Conservation (phyloP, 2,329 filamentous ascomycete species). For the Alternaria sp. region DNA sequence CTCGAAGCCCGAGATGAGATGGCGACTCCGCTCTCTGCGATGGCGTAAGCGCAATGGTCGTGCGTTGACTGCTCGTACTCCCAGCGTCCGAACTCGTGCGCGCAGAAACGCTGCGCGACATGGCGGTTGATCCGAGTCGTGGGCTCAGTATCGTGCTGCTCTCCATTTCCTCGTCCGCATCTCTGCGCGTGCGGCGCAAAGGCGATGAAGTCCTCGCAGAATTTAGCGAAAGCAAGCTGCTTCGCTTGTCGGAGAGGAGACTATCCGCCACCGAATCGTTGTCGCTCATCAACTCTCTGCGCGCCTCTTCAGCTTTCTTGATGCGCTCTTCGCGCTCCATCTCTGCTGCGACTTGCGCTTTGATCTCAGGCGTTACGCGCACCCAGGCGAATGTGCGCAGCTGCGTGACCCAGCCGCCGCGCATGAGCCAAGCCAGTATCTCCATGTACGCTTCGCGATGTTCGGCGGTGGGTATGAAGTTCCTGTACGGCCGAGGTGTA, state of each 20-base stretch:
- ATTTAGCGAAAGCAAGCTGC: conserved; percentile 34
- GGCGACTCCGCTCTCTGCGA: conserved; percentile 31
- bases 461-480: conserved; percentile 83
- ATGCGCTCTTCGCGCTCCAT: conserved; percentile 58
- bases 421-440: conserved; percentile 91
- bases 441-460: conserved; percentile 87
- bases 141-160: conserved; percentile 38
- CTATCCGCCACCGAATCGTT: conserved; percentile 37
- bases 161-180: conserved; percentile 39
- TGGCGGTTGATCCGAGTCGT: conserved; percentile 21
- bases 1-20: conserved; percentile 24
- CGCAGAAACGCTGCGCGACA: conserved; percentile 34
- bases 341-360: conserved; percentile 77
- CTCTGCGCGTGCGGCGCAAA: conserved; percentile 27
- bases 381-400: conserved; percentile 91
- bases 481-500: conserved; percentile 80
- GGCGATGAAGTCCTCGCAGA: conserved; percentile 40
- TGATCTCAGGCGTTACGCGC: conserved; percentile 80
- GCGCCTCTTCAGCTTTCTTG: conserved; percentile 39
- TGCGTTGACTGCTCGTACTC: conserved; percentile 44
- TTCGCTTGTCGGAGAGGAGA: conserved; percentile 40
- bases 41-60: conserved; percentile 39
- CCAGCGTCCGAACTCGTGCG: conserved; percentile 43
- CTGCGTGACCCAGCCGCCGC: conserved; percentile 92
- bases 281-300: conserved; percentile 40